Evolutionary conservation across 139 green algal genomes (phyloP).

Genomic region (Monoraphidium neglectum): DNA sequence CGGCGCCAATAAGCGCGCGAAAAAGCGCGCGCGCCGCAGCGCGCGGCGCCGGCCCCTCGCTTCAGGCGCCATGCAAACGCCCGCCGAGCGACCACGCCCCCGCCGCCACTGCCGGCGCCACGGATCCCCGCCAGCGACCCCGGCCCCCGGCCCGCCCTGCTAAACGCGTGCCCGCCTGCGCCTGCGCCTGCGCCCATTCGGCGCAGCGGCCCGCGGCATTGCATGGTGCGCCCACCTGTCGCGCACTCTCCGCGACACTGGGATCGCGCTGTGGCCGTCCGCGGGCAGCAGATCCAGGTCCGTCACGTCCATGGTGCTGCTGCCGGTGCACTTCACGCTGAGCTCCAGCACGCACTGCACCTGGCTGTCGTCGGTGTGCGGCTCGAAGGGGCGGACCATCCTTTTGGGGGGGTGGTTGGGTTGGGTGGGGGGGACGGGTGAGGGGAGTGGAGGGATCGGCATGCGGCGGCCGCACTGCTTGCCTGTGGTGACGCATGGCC

Average conservation of each 20-base stretch:
- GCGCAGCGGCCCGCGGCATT: too few relatives aligned
- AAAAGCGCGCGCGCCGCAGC: too few relatives aligned
- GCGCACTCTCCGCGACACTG: slow-evolving; percentile 14
- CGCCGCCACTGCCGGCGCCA: too few relatives aligned
- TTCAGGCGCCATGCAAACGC: too few relatives aligned
- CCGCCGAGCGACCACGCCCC: too few relatives aligned
- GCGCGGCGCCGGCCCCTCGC: too few relatives aligned
- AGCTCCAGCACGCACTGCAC: slow-evolving; percentile 24
- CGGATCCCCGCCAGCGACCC: too few relatives aligned
- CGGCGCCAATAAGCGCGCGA: too few relatives aligned
- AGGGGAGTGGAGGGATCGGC: too few relatives aligned
- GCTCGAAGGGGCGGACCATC: slow-evolving; percentile 34
- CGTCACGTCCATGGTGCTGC: slow-evolving; percentile 72
- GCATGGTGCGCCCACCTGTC: not conserved
- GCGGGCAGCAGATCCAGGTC: slow-evolving; percentile 47
- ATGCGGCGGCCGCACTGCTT: too few relatives aligned
- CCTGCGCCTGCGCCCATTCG: not conserved
- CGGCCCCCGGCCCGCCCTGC: too few relatives aligned
- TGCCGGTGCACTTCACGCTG: slow-evolving; percentile 41
- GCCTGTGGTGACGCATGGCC: too few relatives aligned
- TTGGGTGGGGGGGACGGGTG: not conserved
- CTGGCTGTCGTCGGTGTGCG: slow-evolving; percentile 29
- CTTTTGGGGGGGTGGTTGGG: not conserved
- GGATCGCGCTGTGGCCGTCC: slow-evolving; percentile 3
- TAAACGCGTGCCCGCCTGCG: not conserved